Evolutionary conservation across 805 yeast species (phyloP).

Genomic region (Pichia occidentalis): DNA sequence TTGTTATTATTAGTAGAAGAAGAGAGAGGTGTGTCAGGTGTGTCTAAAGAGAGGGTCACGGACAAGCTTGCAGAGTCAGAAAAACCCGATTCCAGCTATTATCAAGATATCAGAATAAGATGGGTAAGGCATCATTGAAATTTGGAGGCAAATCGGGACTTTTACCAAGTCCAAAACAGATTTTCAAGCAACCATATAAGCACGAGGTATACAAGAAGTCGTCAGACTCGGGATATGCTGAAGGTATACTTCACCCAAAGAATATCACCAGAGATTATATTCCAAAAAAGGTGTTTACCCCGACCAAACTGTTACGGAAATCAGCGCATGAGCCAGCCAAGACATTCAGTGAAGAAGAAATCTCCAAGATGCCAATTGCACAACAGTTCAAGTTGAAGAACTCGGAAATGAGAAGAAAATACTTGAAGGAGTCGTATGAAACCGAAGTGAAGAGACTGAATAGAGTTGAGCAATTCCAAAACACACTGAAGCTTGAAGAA

Average conservation of each 20-base stretch:
- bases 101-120: too few relatives aligned
- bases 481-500: slow-evolving; percentile 21
- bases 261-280: slow-evolving; percentile 53
- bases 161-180: slow-evolving; percentile 69
- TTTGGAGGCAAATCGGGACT: slow-evolving; percentile 72
- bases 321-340: slow-evolving; percentile 44
- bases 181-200: slow-evolving; percentile 61
- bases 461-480: slow-evolving; percentile 24
- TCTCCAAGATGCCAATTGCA: slow-evolving; percentile 30
- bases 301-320: slow-evolving; percentile 49
- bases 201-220: slow-evolving; percentile 45
- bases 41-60: too few relatives aligned
- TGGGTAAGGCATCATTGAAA: slow-evolving; percentile 46
- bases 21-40: too few relatives aligned
- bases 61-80: too few relatives aligned
- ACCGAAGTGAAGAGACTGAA: slow-evolving; percentile 33
- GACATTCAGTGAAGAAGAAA: slow-evolving; percentile 26
- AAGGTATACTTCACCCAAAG: slow-evolving; percentile 59
- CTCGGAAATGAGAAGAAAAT: slow-evolving; percentile 66
- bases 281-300: slow-evolving; percentile 48
- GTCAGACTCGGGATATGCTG: slow-evolving; percentile 62
- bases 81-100: too few relatives aligned
- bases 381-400: slow-evolving; percentile 44
- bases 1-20: too few relatives aligned
- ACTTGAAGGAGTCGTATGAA: slow-evolving; percentile 53